Conservation (phyloP, 345 rosid species). For the Pelargonium nanum region DNA sequence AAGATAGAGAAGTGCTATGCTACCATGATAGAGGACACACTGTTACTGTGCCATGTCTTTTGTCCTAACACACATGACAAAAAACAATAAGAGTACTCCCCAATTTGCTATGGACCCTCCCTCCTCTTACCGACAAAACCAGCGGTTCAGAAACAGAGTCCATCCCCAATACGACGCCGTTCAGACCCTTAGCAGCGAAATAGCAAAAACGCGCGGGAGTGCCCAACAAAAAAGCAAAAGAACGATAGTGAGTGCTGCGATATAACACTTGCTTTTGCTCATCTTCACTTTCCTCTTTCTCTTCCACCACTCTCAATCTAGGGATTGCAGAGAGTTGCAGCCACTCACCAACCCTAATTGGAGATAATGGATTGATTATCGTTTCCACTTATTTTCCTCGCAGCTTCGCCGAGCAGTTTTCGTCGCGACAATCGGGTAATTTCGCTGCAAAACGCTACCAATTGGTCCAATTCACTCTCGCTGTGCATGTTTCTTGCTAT, state of each 20-base stretch:
- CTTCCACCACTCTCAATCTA: constrained; percentile 16
- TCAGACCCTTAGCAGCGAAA: neutral
- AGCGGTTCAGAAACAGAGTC: neutral
- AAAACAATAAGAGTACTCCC: constrained; percentile 10
- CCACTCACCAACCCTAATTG: constrained; percentile 8
- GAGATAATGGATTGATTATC: constrained; percentile 31
- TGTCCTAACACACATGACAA: constrained; percentile 9
- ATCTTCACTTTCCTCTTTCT: constrained; percentile 18
- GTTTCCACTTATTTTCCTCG: constrained; percentile 3
- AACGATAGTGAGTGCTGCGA: constrained; percentile 2
- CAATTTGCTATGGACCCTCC: constrained; percentile 1
- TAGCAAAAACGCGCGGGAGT: constrained; percentile 23
- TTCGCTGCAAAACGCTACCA: neutral
- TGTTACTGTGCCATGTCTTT: neutral
- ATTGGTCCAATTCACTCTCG: neutral
- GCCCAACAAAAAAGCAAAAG: constrained; percentile 18
- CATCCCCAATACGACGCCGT: neutral
- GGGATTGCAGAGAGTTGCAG: constrained; percentile 38
- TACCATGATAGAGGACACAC: neutral
- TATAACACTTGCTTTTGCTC: constrained; percentile 23
- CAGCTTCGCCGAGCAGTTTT: neutral
- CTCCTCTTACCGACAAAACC: neutral
- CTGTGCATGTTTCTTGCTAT: neutral
- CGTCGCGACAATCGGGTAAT: constrained; percentile 15
- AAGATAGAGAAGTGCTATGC: neutral